Evolutionary conservation across 2,329 filamentous ascomycete species (phyloP), one percentile per base, ranked within the genome.

Genomic region (Didymella arachidicola): DNA sequence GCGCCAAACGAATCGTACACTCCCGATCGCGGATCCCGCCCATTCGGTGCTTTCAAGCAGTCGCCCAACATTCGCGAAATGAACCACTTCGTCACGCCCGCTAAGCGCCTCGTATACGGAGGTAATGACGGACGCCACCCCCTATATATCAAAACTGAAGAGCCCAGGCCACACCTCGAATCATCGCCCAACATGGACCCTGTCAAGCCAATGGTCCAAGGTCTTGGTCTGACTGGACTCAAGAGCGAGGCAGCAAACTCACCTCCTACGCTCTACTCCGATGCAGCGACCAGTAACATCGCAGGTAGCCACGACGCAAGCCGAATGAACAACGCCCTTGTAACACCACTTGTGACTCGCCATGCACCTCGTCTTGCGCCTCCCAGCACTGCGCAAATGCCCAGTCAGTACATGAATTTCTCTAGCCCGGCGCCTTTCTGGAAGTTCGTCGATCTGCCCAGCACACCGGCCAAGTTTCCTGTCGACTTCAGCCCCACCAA

Each of bases 351-450:
- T 8, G 89, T 91, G 7, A 87, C 87, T 43, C 85, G 88, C 49
- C 87, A 92, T 60, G 87, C 91, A 61, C 91, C 91, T 29, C 86
- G 86, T 66, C 83, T 94, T 39, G 90, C 89, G 1, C 92, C 92
- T 29, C 91, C 91, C 0, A 93, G 89, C 69, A 94, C 91, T 6
- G 87, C 90, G 5, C 90, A 93, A 72, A 83, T 91, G 54, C 92
- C 92, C 10, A 93, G 90, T 71, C 90, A 93, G 70, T 91, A 92
- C 74, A 92, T 94, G 85, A 90, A 91, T 32, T 93, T 92, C 44
- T 92, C 89, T 67, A 93, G 90, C 30, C 92, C 92, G 0, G 92
- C 92, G 1, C 91, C 91, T 0, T 95, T 96, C 76, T 96, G 92
- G 92, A 93, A 91, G 75, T 95, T 91, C 76, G 88, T 90, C 39